Evolutionary conservation across 352 stramenopile species (phyloP).

Genomic region (Phytophthora uliginosa): DNA sequence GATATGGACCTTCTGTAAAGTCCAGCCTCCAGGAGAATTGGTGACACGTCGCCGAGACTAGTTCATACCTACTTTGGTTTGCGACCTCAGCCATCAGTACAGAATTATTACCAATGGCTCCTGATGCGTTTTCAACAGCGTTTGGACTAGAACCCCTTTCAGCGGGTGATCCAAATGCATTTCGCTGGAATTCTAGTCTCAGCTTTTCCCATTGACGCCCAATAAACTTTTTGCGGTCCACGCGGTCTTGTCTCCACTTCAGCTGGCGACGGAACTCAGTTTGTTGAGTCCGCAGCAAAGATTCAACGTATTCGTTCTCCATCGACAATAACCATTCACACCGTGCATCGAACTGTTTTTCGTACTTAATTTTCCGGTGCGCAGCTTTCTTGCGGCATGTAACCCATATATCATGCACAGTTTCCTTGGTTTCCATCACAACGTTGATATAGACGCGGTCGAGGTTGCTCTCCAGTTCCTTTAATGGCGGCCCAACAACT

Average conservation of each 20-base stretch:
- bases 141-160: not conserved
- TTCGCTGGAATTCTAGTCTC: slow-evolving; percentile 30
- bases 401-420: slow-evolving; percentile 62
- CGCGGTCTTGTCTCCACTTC: slow-evolving; percentile 74
- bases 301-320: slow-evolving; percentile 45
- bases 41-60: not conserved
- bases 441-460: slow-evolving; percentile 70
- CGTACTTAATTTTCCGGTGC: slow-evolving; percentile 48
- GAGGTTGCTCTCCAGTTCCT: slow-evolving; percentile 70
- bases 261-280: slow-evolving; percentile 65
- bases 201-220: slow-evolving; percentile 62
- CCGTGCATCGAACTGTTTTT: slow-evolving; percentile 48
- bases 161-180: slow-evolving; percentile 8
- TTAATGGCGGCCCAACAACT: slow-evolving; percentile 71
- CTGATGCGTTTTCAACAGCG: not conserved
- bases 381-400: slow-evolving; percentile 51
- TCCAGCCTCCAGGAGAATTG: slow-evolving; percentile 51
- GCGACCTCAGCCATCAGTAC: slow-evolving; percentile 21
- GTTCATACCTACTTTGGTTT: slow-evolving; percentile 23
- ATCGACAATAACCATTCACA: slow-evolving; percentile 58
- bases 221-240: slow-evolving; percentile 77
- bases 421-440: slow-evolving; percentile 64
- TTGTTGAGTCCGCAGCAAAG: slow-evolving; percentile 53
- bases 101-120: slow-evolving; percentile 8
- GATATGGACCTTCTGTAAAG: slow-evolving; percentile 72